Conservation (phyloP, 352 stramenopile genomes). For the Phytophthora pisi region DNA sequence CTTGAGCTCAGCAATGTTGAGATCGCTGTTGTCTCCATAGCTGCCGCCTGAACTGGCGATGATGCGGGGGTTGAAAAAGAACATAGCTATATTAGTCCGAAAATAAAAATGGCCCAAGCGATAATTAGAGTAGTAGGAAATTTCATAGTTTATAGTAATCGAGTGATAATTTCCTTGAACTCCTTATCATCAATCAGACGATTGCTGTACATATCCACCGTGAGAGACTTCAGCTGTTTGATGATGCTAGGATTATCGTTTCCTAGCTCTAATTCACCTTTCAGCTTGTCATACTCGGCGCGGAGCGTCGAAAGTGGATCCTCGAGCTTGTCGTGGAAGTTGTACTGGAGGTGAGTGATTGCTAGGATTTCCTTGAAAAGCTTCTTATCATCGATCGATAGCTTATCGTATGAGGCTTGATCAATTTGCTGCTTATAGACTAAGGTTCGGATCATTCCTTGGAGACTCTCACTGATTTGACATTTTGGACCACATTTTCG, state of each 20-base stretch:
- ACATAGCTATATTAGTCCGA: too few species aligned
- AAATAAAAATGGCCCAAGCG: neutral
- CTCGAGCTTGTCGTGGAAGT: neutral
- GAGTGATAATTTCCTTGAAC: slow-evolving; percentile 26
- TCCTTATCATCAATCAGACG: slow-evolving; percentile 21
- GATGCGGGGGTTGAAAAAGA: slow-evolving; percentile 14
- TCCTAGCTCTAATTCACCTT: slow-evolving; percentile 16
- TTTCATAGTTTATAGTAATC: slow-evolving; percentile 18
- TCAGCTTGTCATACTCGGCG: slow-evolving; percentile 26
- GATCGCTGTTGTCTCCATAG: slow-evolving; percentile 16
- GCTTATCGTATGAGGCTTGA: neutral
- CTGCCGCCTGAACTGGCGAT: slow-evolving; percentile 15
- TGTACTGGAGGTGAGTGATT: neutral
- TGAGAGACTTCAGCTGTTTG: slow-evolving; percentile 6
- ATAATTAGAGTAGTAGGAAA: too few species aligned
- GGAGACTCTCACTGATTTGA: slow-evolving; percentile 13
- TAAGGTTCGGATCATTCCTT: slow-evolving; percentile 8
- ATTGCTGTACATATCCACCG: slow-evolving; percentile 29
- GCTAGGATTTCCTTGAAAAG: neutral
- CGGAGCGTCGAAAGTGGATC: slow-evolving; percentile 6
- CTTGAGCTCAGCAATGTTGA: slow-evolving; percentile 13
- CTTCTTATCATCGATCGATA: neutral
- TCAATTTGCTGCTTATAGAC: neutral
- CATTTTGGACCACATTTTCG: slow-evolving; percentile 8
- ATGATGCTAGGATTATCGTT: slow-evolving; percentile 18